Base-by-base conservation (phyloP, 768 basidiomycete species). In the Fomitopsis pulvina region DNA sequence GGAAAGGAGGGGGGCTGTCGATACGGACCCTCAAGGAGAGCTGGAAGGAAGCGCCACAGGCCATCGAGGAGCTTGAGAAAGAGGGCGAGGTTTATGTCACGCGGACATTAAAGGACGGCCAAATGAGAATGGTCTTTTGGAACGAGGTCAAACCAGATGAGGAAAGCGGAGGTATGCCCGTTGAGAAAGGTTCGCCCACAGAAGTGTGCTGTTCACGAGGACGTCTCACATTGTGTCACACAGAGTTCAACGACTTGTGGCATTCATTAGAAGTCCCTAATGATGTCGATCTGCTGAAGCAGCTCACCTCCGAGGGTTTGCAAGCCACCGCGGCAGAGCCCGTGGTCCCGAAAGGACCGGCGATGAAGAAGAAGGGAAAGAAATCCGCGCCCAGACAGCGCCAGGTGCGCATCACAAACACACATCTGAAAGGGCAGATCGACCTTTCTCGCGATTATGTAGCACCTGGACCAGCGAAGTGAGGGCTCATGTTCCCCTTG, bases 231-330 rank as follows among this genome's bases (percentile, higher is more conserved):
- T 43, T 20, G 3, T 22, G 16, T 37, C 8, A 18, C 51, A 16
- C 65, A 95, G 92, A 95, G 66, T 95, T 95, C 62, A 70, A 76
- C 45, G 87, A 92, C 57, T 68, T 94, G 16, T 95, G 93, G 92
- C 88, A 90, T 65, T 75, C 77, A 3, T 72, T 93, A 16, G 83
- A 81, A 58, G 86, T 92, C 1, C 92, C 92, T 1, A 87, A 87
- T 47, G 89, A 92, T 38, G 87, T 87, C 22, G 90, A 93, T 60
- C 67, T 95, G 2, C 72, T 86, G 49, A 83, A 78, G 59, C 81
- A 89, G 51, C 78, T 95, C 41, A 80, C 81, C 7, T 82, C 81
- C 51, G 90, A 90, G 71, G 91, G 91, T 52, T 69, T 92, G 49
- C 87, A 90, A 61, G 80, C 82, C 29, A 90, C 90, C 10, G 78